Percentiles rank a stretch among this genome's conserved stretches.
phyloP scores from a whole-genome alignment of 257 asterid genomes.

The Petunia axillaris region DNA sequence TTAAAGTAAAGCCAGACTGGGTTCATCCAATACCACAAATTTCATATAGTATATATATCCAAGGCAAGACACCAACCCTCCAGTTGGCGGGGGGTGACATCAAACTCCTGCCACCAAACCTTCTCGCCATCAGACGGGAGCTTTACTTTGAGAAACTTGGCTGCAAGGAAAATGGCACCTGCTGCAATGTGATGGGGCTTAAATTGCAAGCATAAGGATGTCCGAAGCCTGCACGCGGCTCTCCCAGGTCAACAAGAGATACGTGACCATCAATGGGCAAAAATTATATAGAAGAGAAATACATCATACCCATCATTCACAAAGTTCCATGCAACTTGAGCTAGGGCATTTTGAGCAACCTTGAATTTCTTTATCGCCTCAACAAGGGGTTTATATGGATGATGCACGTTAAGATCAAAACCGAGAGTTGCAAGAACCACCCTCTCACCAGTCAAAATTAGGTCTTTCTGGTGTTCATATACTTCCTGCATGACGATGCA shows the following conservation, averaged over 20 bases:
- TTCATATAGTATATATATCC: slow-evolving; percentile 30
- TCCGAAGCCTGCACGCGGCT: slow-evolving; percentile 91
- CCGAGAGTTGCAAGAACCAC: slow-evolving; percentile 90
- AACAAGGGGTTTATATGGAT: slow-evolving; percentile 95
- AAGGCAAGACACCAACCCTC: slow-evolving; percentile 83
- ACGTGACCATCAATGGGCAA: slow-evolving; percentile 47
- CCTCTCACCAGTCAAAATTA: slow-evolving; percentile 80
- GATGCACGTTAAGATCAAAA: slow-evolving; percentile 80
- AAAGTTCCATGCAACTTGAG: slow-evolving; percentile 99
- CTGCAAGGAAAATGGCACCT: slow-evolving; percentile 99
- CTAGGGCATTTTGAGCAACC: slow-evolving; percentile 92
- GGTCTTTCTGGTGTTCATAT: slow-evolving; percentile 89
- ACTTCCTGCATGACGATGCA: slow-evolving; percentile 67
- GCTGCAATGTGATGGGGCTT: slow-evolving; percentile 99
- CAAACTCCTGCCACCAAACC: slow-evolving; percentile 99
- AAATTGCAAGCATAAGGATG: slow-evolving; percentile 97
- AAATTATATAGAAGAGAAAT: slow-evolving; percentile 38
- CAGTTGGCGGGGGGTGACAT: slow-evolving; percentile 98
- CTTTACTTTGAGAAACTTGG: slow-evolving; percentile 98
- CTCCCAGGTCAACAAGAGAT: slow-evolving; percentile 68
- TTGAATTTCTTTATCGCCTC: slow-evolving; percentile 88
- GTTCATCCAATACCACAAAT: slow-evolving; percentile 32
- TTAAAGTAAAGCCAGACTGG: slow-evolving; percentile 18
- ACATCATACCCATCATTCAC: slow-evolving; percentile 93
- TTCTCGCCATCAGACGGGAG: slow-evolving; percentile 95